These are phyloP conservation scores for Schoenoplectus tabernaemontani DNA, from an alignment of 202 grass and related monocot species.

Conservation along the genomic window DNA sequence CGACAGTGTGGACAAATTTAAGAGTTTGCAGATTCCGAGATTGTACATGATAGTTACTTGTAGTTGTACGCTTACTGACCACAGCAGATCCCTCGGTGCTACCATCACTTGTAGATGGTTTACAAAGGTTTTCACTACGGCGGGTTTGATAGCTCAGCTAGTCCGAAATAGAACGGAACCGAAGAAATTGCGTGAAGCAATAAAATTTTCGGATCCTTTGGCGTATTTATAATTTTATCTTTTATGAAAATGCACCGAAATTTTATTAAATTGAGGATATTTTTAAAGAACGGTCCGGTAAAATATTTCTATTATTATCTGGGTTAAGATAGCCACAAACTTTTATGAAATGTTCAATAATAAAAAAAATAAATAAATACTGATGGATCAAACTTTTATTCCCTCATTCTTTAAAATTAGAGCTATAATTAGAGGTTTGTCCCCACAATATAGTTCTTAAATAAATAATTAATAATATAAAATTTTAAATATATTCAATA, in stretches of 20 bases:
- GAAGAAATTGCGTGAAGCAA: background rate
- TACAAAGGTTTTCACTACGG: background rate
- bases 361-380: background rate
- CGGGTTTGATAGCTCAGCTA: background rate
- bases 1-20: no score
- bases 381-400: background rate
- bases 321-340: background rate
- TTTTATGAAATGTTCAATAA: background rate
- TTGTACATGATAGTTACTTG: background rate
- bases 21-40: background rate
- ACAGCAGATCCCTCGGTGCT: background rate
- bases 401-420: background rate
- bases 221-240: background rate
- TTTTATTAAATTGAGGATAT: background rate
- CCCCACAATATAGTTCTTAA: no score
- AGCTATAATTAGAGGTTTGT: no score
- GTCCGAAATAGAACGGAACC: background rate
- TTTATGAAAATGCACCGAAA: background rate
- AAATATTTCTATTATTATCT: background rate
- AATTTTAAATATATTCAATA: no score
- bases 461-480: no score
- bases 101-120: no score
- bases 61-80: background rate
- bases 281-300: background rate
- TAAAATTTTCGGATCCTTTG: background rate